These are phyloP conservation scores for Neoarthrinium moseri DNA, from an alignment of 2,329 filamentous ascomycete genomes.

Conservation along the genomic window DNA sequence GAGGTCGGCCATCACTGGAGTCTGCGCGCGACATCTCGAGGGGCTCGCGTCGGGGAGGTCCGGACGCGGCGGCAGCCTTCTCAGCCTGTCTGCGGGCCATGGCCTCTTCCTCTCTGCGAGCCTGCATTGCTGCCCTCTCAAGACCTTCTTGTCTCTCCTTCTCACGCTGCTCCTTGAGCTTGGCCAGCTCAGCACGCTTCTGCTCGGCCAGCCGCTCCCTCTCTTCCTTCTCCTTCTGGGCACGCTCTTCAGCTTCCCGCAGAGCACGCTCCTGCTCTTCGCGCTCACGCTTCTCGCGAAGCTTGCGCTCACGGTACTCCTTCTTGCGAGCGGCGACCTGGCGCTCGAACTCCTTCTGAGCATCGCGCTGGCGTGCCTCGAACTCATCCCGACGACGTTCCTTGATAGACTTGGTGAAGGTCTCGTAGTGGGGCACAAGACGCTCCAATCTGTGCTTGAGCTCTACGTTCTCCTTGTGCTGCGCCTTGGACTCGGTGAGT, in stretches of 20 bases:
- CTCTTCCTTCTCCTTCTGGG: slow-evolving; percentile 80
- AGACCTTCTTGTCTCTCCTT: slow-evolving; percentile 66
- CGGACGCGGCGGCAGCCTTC: slow-evolving; percentile 51
- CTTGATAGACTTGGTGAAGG: slow-evolving; percentile 78
- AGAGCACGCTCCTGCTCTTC: slow-evolving; percentile 80
- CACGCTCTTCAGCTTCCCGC: slow-evolving; percentile 83
- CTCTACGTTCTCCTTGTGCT: slow-evolving; percentile 89
- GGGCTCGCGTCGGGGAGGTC: slow-evolving; percentile 37
- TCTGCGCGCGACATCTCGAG: slow-evolving; percentile 35
- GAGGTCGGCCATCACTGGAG: slow-evolving; percentile 20
- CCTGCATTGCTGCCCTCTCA: slow-evolving; percentile 68
- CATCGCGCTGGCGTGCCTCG: slow-evolving; percentile 87
- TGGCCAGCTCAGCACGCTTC: slow-evolving; percentile 68
- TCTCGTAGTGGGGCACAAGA: slow-evolving; percentile 80
- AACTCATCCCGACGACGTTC: slow-evolving; percentile 92
- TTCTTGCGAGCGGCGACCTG: slow-evolving; percentile 86
- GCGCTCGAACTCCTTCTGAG: slow-evolving; percentile 89
- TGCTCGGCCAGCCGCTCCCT: slow-evolving; percentile 77
- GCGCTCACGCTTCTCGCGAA: slow-evolving; percentile 78
- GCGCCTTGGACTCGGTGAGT: slow-evolving; percentile 75
- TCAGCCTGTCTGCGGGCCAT: slow-evolving; percentile 70
- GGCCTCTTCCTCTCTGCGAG: slow-evolving; percentile 84
- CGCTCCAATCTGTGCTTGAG: slow-evolving; percentile 90
- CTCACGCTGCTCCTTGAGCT: slow-evolving; percentile 63
- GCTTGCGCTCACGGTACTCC: slow-evolving; percentile 80